phyloP scores from a whole-genome alignment of 225 moss, liverwort and hornwort species.

The Physcomitrellopsis africana region DNA sequence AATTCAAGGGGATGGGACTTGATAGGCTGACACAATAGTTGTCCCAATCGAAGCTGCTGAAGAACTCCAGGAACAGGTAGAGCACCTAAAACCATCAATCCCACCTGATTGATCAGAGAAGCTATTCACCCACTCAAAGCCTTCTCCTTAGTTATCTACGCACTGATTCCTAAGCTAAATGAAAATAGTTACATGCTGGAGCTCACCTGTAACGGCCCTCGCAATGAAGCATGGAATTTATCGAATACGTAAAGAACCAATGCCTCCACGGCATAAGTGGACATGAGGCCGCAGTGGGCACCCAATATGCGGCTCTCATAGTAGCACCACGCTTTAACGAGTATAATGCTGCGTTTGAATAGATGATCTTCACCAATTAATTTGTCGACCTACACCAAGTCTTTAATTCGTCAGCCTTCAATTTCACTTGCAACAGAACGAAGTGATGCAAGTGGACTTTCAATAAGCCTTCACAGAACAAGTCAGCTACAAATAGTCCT shows the following conservation, averaged over 20 bases:
- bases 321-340: conserved; percentile 91
- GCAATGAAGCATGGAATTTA: conserved; percentile 69
- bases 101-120: background rate
- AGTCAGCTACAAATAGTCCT: no score
- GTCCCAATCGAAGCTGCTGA: conserved; percentile 88
- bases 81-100: conserved; percentile 63
- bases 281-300: conserved; percentile 76
- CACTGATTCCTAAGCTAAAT: background rate
- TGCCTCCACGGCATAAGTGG: conserved; percentile 88
- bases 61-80: conserved; percentile 81
- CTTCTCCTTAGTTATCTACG: background rate
- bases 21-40: conserved; percentile 73
- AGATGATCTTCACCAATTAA: conserved; percentile 69
- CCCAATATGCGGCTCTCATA: conserved; percentile 83
- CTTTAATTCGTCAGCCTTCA: conserved; percentile 16
- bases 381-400: conserved; percentile 67
- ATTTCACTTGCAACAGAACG: background rate
- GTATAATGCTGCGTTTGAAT: conserved; percentile 86
- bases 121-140: background rate
- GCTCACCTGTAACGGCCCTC: conserved; percentile 68
- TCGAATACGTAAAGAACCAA: conserved; percentile 88
- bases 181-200: background rate
- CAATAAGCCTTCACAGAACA: no score
- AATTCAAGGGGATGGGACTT: conserved; percentile 59
- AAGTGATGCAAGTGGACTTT: no score